Base-by-base conservation (phyloP, 2,329 filamentous ascomycete species). In the Fonsecaea nubica region DNA sequence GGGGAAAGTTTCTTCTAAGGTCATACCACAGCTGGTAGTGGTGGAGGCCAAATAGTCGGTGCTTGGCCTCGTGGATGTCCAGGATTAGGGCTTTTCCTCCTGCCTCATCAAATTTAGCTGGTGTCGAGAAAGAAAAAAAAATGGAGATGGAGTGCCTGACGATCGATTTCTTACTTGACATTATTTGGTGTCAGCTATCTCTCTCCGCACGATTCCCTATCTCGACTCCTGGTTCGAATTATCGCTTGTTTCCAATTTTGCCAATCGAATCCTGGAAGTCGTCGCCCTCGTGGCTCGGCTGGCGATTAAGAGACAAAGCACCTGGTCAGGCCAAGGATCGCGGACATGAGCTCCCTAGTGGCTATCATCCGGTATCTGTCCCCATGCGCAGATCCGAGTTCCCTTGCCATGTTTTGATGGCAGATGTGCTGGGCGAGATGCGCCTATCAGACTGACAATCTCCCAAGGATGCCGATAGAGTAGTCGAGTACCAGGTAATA, bases 171-270 rank as follows among this genome's bases (percentile, higher is more conserved):
- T 64, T 25, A 67, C 62, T 65, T 64, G 62, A 53, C 42, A 12
- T 55, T 64, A 10, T 50, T 62, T 64, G 53, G 33, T 64, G 65
- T 64, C 65, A 65, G 62, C 58, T 65, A 64, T 62, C 60, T 62
- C 36, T 45, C 32, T 36, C 52, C 60, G 52, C 60, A 13, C 15
- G 18, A 4, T 56, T 15, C 60, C 62, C 57, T 67, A 67, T 67
- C 65, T 50, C 30, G 50, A 59, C 32, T n/a, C 18, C 52, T 58
- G 30, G 36, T 40, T 50, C n/a, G 48, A 33, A 32, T 55, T 21
- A 33, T 62, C 35, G 40, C 58, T 21, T 60, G 45, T 50, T 25
- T 50, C 45, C 15, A 50, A 33, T 32, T 61, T 33, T 38, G 32
- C 58, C 35, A 52, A 35, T 25, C 50, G 58, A 35, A 42, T n/a